Conservation (phyloP, 371 early-diverging fungal genomes). For the Apophysomyces sp. region DNA sequence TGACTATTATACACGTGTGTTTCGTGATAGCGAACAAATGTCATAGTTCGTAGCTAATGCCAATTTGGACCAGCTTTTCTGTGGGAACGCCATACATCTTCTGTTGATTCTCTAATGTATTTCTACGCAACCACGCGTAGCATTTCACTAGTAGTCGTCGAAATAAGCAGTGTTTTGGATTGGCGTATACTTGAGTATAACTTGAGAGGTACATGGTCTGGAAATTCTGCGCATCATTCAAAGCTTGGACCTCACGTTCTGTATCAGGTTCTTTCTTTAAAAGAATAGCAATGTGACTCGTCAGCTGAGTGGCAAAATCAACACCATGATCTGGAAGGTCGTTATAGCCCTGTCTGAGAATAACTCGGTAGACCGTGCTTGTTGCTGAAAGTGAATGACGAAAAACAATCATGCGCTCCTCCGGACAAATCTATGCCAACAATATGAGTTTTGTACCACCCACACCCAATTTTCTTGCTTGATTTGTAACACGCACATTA, state of each 20-base stretch:
- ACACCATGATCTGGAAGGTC: conserved; percentile 9
- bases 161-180: conserved; percentile 5
- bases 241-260: background rate
- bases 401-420: conserved; percentile 29
- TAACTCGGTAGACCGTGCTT: conserved; percentile 18
- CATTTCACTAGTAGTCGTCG: conserved; percentile 8
- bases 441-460: too few relatives aligned
- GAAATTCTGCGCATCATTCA: background rate
- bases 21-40: too few relatives aligned
- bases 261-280: conserved; percentile 6
- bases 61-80: conserved; percentile 16
- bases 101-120: conserved; percentile 16
- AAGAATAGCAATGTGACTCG: conserved; percentile 3
- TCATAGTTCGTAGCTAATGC: conserved; percentile 18
- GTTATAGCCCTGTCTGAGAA: conserved; percentile 34
- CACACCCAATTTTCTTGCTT: too few relatives aligned
- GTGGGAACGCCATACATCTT: conserved; percentile 16
- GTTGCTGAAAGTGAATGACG: background rate
- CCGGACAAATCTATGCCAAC: background rate
- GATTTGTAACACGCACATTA: conserved; percentile 5
- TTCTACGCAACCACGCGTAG: conserved; percentile 13
- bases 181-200: conserved; percentile 3
- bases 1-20: too few relatives aligned
- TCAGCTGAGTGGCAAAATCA: conserved; percentile 5
- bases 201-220: conserved; percentile 16